Conservation (phyloP, 805 yeast species). For the Lachancea waltii region DNA sequence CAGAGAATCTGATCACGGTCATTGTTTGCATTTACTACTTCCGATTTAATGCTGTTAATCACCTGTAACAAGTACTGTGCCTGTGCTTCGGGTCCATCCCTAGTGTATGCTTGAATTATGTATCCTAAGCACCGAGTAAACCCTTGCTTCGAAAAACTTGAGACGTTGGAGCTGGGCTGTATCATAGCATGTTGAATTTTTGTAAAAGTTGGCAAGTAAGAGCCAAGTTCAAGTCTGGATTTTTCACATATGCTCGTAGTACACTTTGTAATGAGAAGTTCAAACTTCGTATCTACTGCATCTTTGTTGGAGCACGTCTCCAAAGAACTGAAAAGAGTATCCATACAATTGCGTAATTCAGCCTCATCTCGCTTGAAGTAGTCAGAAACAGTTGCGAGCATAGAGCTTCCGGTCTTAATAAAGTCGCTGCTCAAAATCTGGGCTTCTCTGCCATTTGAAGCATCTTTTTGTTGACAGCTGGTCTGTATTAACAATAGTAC, state of each 20-base stretch:
- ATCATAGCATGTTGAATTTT: constrained; percentile 32
- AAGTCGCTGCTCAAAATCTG: constrained; percentile 23
- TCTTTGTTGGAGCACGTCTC: constrained; percentile 17
- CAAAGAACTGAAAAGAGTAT: constrained; percentile 26
- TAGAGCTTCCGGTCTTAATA: constrained; percentile 25
- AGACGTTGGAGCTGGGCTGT: constrained; percentile 23
- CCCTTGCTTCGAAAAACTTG: constrained; percentile 38
- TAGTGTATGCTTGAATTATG: constrained; percentile 46
- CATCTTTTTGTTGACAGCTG: constrained; percentile 18
- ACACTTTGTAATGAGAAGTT: constrained; percentile 24
- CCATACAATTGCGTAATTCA: constrained; percentile 21
- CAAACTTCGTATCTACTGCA: constrained; percentile 20
- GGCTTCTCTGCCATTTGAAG: constrained; percentile 13
- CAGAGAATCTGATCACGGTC: constrained; percentile 47
- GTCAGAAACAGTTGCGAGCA: constrained; percentile 27
- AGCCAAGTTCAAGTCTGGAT: constrained; percentile 24
- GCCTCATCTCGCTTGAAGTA: constrained; percentile 21
- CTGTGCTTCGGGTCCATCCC: constrained; percentile 40
- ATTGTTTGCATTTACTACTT: constrained; percentile 13
- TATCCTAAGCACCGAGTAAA: constrained; percentile 57
- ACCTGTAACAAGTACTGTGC: constrained; percentile 33
- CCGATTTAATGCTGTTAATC: constrained; percentile 27
- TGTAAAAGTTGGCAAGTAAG: constrained; percentile 22
- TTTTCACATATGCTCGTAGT: constrained; percentile 27
- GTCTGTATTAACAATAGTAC: constrained; percentile 22